Percentiles rank a stretch among this genome's conserved stretches.
These are phyloP conservation scores for Fragaria nilgerrensis DNA, from an alignment of 306 rosid genomes.

Conservation along the genomic window DNA sequence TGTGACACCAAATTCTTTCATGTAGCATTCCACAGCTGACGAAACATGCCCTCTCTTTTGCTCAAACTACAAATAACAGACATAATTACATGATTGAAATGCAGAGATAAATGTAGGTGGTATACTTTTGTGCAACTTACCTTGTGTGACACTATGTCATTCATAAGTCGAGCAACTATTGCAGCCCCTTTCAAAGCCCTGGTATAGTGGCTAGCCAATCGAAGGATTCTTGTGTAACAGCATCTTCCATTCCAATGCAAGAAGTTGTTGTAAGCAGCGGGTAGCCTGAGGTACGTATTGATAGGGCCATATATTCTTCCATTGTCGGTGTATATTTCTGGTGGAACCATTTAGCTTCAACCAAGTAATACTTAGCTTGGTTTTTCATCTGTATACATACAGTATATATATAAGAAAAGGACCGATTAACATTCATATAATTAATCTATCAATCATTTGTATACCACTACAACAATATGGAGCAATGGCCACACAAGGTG, in stretches of 20 bases:
- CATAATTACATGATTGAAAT: too few species aligned
- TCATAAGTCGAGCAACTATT: not conserved
- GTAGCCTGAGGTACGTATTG: not conserved
- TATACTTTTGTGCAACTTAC: not conserved
- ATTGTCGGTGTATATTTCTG: not conserved
- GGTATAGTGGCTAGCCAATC: not conserved
- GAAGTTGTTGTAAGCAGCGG: not conserved
- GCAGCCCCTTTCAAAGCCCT: not conserved
- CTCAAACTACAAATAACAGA: not conserved
- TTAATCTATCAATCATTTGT: too few species aligned
- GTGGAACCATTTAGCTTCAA: not conserved
- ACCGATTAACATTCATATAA: too few species aligned
- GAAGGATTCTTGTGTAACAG: constrained; percentile 5
- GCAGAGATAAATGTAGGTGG: not conserved
- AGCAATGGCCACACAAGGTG: too few species aligned
- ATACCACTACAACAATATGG: too few species aligned
- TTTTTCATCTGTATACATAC: not conserved
- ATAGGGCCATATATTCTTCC: not conserved
- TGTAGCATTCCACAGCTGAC: constrained; percentile 34
- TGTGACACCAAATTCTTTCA: constrained; percentile 18
- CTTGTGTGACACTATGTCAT: not conserved
- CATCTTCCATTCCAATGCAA: constrained; percentile 3
- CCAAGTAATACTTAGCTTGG: not conserved
- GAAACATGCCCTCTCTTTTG: constrained; percentile 10
- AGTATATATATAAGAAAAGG: too few species aligned